Evolutionary conservation across 179 eudicot genomes (phyloP).

Genomic region (Heliamphora pulchella): DNA sequence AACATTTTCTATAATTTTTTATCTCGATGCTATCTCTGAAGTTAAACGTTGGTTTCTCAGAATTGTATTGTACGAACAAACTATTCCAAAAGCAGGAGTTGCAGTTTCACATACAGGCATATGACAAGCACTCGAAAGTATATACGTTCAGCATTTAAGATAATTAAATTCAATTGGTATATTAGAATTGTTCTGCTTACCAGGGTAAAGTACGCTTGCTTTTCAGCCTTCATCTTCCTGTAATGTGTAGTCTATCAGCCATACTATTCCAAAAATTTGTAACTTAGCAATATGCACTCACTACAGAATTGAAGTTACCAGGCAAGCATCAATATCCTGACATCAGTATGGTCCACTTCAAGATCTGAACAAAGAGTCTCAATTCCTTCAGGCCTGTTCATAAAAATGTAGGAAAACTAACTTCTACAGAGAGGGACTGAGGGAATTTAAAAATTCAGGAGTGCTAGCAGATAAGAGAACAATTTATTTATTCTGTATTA

Average conservation of each 20-base stretch:
- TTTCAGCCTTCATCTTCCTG: conserved; percentile 95
- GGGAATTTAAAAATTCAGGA: not conserved
- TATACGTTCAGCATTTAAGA: not conserved
- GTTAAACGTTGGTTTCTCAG: not conserved
- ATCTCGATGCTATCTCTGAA: not conserved
- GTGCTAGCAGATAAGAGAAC: not conserved
- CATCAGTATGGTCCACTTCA: conserved; percentile 80
- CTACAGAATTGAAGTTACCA: conserved; percentile 44
- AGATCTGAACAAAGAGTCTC: conserved; percentile 79
- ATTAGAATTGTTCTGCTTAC: conserved; percentile 37
- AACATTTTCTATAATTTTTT: not conserved
- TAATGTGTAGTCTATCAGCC: conserved; percentile 13
- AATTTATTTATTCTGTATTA: not conserved
- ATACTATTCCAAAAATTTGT: not conserved
- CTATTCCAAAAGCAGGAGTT: not conserved
- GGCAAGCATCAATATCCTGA: conserved; percentile 86
- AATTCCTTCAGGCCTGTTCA: conserved; percentile 82
- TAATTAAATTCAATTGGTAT: not conserved
- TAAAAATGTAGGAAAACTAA: conserved; percentile 10
- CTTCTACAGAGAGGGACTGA: not conserved
- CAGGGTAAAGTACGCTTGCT: conserved; percentile 84
- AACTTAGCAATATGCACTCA: not conserved
- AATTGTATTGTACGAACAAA: not conserved
- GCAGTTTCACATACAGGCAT: not conserved
- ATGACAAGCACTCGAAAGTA: not conserved